These are phyloP conservation scores for Phytophthora sp. DNA, from an alignment of 352 stramenopile species.

Conservation along the genomic window DNA sequence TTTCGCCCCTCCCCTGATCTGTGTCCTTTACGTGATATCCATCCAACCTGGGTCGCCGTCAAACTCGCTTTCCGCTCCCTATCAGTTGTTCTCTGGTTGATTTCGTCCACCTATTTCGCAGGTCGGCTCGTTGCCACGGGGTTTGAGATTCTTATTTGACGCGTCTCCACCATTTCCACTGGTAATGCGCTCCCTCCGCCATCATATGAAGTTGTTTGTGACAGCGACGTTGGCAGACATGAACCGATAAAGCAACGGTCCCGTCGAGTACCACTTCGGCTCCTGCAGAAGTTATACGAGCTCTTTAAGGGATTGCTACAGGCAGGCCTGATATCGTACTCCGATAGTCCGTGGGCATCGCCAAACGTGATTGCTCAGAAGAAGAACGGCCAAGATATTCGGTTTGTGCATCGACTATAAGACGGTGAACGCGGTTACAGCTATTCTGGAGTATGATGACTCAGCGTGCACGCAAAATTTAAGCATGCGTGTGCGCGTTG, in stretches of 20 bases:
- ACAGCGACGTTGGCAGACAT: not conserved
- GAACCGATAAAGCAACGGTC: not conserved
- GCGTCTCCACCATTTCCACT: no score
- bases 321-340: not conserved
- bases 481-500: not conserved
- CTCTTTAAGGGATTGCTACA: not conserved
- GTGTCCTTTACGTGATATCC: no score
- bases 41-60: no score
- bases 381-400: constrained; percentile 2
- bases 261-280: not conserved
- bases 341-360: not conserved
- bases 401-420: constrained; percentile 5
- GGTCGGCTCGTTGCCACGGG: no score
- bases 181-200: not conserved
- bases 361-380: not conserved
- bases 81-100: no score
- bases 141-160: no score
- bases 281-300: not conserved
- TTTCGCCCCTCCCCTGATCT: no score
- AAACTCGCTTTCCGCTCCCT: no score
- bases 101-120: no score
- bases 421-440: not conserved
- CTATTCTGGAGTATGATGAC: constrained; percentile 6
- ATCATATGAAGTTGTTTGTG: not conserved
- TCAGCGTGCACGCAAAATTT: not conserved